These are phyloP conservation scores for Parafenestella ontariensis DNA, from an alignment of 2,329 filamentous ascomycete species.

Conservation along the genomic window DNA sequence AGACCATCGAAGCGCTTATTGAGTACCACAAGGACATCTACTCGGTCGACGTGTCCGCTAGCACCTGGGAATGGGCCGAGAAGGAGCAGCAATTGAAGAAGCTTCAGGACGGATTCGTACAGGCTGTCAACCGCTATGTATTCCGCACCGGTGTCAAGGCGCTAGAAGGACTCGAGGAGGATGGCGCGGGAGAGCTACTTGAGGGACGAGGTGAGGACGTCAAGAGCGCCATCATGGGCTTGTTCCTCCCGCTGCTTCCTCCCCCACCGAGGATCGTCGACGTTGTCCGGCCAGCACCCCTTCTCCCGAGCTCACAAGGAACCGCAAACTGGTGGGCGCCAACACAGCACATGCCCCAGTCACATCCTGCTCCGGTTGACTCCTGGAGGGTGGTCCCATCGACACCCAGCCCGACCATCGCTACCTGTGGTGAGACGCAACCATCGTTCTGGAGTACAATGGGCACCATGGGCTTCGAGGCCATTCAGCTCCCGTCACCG, in stretches of 20 bases:
- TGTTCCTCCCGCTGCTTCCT: slow-evolving; percentile 85
- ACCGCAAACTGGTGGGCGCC: slow-evolving; percentile 83
- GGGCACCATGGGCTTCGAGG: slow-evolving; percentile 64
- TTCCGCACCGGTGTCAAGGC: slow-evolving; percentile 88
- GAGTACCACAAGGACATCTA: slow-evolving; percentile 97
- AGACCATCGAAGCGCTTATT: slow-evolving; percentile 91
- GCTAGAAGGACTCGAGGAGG: slow-evolving; percentile 94
- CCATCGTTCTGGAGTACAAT: slow-evolving; percentile 81
- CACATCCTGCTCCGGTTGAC: slow-evolving; percentile 75
- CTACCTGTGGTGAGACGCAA: slow-evolving; percentile 74
- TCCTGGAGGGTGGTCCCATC: slow-evolving; percentile 91
- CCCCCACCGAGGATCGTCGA: slow-evolving; percentile 90
- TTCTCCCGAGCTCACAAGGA: slow-evolving; percentile 82
- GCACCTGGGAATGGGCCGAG: slow-evolving; percentile 92
- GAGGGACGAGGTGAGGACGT: slow-evolving; percentile 92
- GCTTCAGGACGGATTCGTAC: slow-evolving; percentile 94
- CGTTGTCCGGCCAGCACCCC: slow-evolving; percentile 82
- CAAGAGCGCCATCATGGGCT: slow-evolving; percentile 80
- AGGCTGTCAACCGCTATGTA: slow-evolving; percentile 96
- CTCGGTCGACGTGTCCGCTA: slow-evolving; percentile 86
- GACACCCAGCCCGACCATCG: slow-evolving; percentile 74
- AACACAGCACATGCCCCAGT: slow-evolving; percentile 62
- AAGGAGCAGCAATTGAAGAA: slow-evolving; percentile 97
- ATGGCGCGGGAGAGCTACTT: slow-evolving; percentile 91
- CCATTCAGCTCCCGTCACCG: slow-evolving; percentile 76